A percentile compares a stretch with the other conserved stretches of the same genome.
phyloP scores from a whole-genome alignment of 768 basidiomycete species.

The Scleroderma bovista region DNA sequence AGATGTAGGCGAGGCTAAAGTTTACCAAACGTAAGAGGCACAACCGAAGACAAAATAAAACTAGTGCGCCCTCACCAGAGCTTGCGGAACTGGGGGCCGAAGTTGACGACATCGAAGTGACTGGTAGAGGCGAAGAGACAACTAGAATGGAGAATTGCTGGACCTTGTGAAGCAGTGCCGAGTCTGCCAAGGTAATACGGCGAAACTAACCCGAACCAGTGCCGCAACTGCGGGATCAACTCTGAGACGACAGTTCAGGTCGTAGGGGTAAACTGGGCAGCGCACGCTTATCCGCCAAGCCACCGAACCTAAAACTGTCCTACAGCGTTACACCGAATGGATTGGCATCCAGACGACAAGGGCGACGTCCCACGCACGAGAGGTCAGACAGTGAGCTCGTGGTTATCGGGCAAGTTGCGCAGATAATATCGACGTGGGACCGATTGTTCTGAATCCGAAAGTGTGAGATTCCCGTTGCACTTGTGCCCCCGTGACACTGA shows the following conservation, averaged over 20 bases:
- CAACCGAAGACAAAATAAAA: conserved; percentile 1
- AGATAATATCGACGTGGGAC: background rate
- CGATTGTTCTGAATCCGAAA: background rate
- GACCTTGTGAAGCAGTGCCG: background rate
- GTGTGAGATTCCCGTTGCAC: background rate
- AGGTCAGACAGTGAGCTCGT: background rate
- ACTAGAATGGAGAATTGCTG: background rate
- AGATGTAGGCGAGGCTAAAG: background rate
- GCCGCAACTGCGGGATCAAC: background rate
- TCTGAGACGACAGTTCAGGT: too few relatives aligned
- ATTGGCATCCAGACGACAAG: too few relatives aligned
- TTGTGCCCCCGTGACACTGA: too few relatives aligned
- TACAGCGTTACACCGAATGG: background rate
- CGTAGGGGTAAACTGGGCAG: background rate
- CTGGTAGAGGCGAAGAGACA: background rate
- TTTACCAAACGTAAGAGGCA: background rate
- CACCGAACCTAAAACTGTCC: background rate
- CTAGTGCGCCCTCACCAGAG: too few relatives aligned
- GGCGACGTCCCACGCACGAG: too few relatives aligned
- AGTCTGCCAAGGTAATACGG: background rate
- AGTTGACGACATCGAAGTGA: background rate
- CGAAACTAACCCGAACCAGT: background rate
- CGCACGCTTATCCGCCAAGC: too few relatives aligned
- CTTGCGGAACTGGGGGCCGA: background rate
- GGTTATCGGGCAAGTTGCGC: background rate